phyloP scores from a whole-genome alignment of 306 rosid genomes.

The Abrus pulchellus region DNA sequence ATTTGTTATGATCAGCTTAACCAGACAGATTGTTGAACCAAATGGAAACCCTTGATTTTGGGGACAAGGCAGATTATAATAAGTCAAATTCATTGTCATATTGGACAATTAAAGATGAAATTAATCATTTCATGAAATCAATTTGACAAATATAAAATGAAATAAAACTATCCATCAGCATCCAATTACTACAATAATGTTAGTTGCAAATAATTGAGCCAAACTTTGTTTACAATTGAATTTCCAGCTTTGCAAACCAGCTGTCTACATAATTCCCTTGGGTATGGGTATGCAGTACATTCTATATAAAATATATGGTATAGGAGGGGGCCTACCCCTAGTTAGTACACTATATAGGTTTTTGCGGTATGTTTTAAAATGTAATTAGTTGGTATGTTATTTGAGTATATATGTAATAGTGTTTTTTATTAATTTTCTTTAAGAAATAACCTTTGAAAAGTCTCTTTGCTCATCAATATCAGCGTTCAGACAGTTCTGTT shows the following conservation, averaged over 20 bases:
- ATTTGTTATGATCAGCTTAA: constrained; percentile 20
- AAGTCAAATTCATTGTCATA: constrained; percentile 25
- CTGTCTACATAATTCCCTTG: too few relatives aligned
- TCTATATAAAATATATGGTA: too few relatives aligned
- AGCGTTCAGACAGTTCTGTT: too few relatives aligned
- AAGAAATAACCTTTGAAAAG: too few relatives aligned
- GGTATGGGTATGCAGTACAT: too few relatives aligned
- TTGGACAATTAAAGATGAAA: neutral
- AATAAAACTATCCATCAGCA: constrained; percentile 12
- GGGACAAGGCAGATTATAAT: neutral
- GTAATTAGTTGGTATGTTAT: too few relatives aligned
- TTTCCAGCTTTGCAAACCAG: neutral
- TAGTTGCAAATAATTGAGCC: neutral
- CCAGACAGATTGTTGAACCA: constrained; percentile 6
- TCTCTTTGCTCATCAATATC: too few relatives aligned
- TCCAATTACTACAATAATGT: neutral
- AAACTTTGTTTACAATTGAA: constrained; percentile 20
- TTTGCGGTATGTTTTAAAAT: too few relatives aligned
- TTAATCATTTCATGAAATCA: neutral
- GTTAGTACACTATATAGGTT: too few relatives aligned
- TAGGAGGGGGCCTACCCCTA: too few relatives aligned
- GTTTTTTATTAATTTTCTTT: too few relatives aligned
- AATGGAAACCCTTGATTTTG: neutral
- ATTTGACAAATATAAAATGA: neutral
- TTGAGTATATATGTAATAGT: too few relatives aligned